Conservation (phyloP, 2,329 filamentous ascomycete genomes). For the Trichoderma oligosporum region DNA sequence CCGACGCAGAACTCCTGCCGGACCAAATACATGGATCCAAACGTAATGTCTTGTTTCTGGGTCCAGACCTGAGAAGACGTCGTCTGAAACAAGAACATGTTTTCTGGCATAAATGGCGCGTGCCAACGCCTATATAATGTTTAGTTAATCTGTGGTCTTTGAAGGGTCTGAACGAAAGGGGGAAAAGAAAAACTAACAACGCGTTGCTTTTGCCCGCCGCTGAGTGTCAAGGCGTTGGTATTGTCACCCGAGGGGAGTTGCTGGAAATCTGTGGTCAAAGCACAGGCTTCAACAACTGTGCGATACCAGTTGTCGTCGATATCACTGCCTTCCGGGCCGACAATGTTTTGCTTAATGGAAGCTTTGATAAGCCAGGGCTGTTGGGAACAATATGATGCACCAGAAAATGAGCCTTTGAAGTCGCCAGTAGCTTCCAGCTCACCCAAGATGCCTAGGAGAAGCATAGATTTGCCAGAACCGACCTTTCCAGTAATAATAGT, state of each 20-base stretch:
- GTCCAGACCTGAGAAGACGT: slow-evolving; percentile 1
- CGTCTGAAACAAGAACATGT: neutral
- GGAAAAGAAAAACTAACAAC: slow-evolving; percentile 18
- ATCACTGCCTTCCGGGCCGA: neutral
- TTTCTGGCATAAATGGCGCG: slow-evolving; percentile 2
- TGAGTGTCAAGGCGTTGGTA: slow-evolving; percentile 23
- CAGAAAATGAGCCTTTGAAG: neutral
- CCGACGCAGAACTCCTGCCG: neutral
- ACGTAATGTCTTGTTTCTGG: neutral
- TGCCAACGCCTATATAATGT: neutral
- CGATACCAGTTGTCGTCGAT: slow-evolving; percentile 18
- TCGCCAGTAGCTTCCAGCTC: neutral
- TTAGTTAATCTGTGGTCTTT: neutral
- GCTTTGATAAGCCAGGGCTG: neutral
- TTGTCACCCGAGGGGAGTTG: neutral
- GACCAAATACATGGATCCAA: slow-evolving; percentile 1
- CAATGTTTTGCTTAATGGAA: neutral
- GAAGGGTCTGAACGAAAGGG: too few relatives aligned
- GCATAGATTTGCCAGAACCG: slow-evolving; percentile 14
- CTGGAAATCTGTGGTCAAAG: neutral
- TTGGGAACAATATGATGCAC: neutral
- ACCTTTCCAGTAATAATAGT: slow-evolving; percentile 1
- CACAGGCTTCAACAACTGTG: neutral
- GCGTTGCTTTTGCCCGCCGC: slow-evolving; percentile 27
- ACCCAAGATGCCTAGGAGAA: slow-evolving; percentile 1